Base-by-base conservation (phyloP, 257 asterid genomes). In the Ophiorrhiza pumila region DNA sequence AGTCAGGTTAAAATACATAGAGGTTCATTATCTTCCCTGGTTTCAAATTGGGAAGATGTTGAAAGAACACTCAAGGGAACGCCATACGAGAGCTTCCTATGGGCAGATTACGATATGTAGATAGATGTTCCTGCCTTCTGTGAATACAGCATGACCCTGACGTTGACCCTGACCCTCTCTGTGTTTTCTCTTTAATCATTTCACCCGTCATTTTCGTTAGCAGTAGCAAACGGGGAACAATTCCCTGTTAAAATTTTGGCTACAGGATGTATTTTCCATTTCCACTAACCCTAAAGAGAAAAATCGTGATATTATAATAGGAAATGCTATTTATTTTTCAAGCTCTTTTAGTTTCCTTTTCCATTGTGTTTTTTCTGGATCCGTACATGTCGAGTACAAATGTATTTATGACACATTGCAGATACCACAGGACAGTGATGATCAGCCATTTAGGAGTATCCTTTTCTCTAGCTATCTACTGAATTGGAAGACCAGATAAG, bases 1-100 rank as follows among this genome's bases (percentile, higher is more conserved):
- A 88, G 96, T 13, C 99, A 94, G 71, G 95, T 94, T 78, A 94
- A 91, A 87, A 94, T 94, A 82, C 98, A 94, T 77, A 84, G 79
- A 76, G 96, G 98, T 25, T 67, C 95, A 2, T 67, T 94, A 68
- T 84, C 97, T 17, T 80, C 87, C 7, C 97, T 90, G 78, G 90
- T 92, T 45, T 93, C 83, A 41, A 94, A 91, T 39, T 94, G 99
- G 99, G 86, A 62, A 12, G 99, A 94, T 20, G 81, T 94, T 23
- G 79, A 84, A 71, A 87, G 83, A 74, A 73, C 87, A 5, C 97
- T 94, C 49, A 82, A 80, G 79, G 97, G 96, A 73, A 90, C 99
- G 15, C 87, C 72, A 52, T 94, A 87, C 45, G 85, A 90, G 72
- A 81, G 83, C 78, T 94, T 76, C 76, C 76, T 94, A 56, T 61